These are phyloP conservation scores for Kwoniella mangroviensis DNA, from an alignment of 768 basidiomycete species.

Conservation along the genomic window DNA sequence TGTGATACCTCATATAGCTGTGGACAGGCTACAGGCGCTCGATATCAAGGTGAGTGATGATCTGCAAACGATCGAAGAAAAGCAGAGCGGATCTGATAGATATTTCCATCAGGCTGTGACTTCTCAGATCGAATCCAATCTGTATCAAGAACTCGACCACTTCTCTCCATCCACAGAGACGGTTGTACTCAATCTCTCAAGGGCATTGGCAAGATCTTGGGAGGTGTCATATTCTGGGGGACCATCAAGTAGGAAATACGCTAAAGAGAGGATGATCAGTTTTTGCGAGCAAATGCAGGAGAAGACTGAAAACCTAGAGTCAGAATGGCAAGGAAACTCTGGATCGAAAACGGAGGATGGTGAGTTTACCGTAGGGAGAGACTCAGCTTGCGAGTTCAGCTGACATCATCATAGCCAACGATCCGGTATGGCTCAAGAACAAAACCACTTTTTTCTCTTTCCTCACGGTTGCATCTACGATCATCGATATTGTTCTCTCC, in stretches of 20 bases:
- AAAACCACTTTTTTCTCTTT: conserved; percentile 36
- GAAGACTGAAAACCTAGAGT: not conserved
- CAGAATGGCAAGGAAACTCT: not conserved
- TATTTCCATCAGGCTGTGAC: not conserved
- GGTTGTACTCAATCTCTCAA: not conserved
- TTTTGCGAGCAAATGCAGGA: conserved; percentile 15
- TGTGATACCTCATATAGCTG: conserved; percentile 16
- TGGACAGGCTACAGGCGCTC: conserved; percentile 17
- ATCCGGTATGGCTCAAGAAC: conserved; percentile 18
- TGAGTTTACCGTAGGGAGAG: not conserved
- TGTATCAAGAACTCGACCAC: not conserved
- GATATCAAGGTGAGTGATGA: conserved; percentile 25
- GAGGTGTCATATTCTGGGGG: conserved; percentile 29
- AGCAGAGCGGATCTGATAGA: not conserved
- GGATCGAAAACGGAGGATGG: not conserved
- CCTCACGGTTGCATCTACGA: conserved; percentile 20
- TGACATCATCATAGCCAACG: not conserved
- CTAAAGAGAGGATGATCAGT: conserved; percentile 19
- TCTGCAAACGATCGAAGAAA: too few relatives aligned
- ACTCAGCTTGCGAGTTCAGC: not conserved
- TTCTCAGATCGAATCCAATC: not conserved
- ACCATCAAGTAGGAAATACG: conserved; percentile 20
- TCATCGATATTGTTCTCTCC: conserved; percentile 21
- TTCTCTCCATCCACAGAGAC: not conserved
- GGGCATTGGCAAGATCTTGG: conserved; percentile 22